These are phyloP conservation scores for Mimosa bimucronata DNA, from an alignment of 306 rosid genomes.

Conservation along the genomic window DNA sequence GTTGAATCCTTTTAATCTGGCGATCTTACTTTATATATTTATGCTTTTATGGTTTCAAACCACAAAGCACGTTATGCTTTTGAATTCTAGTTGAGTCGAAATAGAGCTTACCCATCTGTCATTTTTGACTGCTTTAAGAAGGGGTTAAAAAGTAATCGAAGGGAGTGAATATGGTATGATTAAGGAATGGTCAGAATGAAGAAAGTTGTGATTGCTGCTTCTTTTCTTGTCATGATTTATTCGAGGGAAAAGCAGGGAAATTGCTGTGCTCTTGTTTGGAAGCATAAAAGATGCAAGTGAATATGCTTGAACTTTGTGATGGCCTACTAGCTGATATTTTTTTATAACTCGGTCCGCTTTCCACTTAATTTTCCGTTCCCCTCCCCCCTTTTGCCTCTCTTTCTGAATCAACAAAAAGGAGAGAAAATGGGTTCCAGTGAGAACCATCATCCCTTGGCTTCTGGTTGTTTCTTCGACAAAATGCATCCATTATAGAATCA, in stretches of 20 bases:
- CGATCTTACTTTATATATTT: not conserved
- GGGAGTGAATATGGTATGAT: conserved; percentile 3
- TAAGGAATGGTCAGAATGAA: conserved; percentile 5
- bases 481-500: not conserved
- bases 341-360: not conserved
- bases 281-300: conserved; percentile 8
- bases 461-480: not conserved
- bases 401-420: conserved; percentile 2
- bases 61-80: conserved; percentile 15
- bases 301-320: not conserved
- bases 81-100: conserved; percentile 4
- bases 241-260: conserved; percentile 12
- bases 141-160: conserved; percentile 10
- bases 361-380: not conserved
- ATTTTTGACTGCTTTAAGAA: conserved; percentile 3
- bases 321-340: not conserved
- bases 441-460: conserved; percentile 11
- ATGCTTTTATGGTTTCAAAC: not conserved
- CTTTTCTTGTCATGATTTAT: not conserved
- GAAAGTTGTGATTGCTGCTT: not conserved
- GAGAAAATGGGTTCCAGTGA: conserved; percentile 4
- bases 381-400: not conserved
- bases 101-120: not conserved
- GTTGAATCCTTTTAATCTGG: not conserved
- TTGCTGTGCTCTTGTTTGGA: conserved; percentile 10